Base-by-base conservation (phyloP, 2,329 filamentous ascomycete genomes). In the Trichoderma koningii region DNA sequence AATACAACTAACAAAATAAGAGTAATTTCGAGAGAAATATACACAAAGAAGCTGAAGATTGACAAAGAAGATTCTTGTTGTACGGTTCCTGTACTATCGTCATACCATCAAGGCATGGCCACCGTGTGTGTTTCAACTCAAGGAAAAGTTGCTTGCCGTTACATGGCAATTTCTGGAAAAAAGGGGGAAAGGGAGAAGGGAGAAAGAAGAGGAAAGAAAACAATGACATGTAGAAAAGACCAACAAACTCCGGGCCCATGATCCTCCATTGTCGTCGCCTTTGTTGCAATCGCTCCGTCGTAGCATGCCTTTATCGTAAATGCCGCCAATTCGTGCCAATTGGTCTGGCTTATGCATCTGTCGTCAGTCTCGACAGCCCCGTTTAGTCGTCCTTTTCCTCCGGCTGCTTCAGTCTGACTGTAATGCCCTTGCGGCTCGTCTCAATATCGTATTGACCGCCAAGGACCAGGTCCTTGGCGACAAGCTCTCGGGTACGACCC, bases 381-480 rank as follows among this genome's bases (percentile, higher is more conserved):
- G 51, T 1, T 61, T 56, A 64, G 17, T 64, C 68, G 5, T 61
- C 60, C 1, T 76, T 71, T 19, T 81, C 77, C 30, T 80, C 77
- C 2, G 78, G 76, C 68, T 79, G 76, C 68, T 79, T 77, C 68
- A 83, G 70, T 70, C 77, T 78, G 21, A 84, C 75, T 2, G 76
- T 76, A 5, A 81, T 73, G 30, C 76, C 76, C 67, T 76, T 77
- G 38, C 75, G 74, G 41, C 75, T 76, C 64, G 74, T 76, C 55
- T 77, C 73, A 67, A 94, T 84, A 68, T 87, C 83, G 74, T 97
- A 97, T 75, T 89, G 89, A 2, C 93, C 93, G 14, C 91, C 88
- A 38, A 93, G 81, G 73, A 95, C 94, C 45, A 98, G 82, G 76
- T 98, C 95, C 80, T 99, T 99, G 69, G 96, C 91, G 1, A 96